Evolutionary conservation across 2,329 filamentous ascomycete species (phyloP).

Genomic region (Sphaerostilbella broomeana): DNA sequence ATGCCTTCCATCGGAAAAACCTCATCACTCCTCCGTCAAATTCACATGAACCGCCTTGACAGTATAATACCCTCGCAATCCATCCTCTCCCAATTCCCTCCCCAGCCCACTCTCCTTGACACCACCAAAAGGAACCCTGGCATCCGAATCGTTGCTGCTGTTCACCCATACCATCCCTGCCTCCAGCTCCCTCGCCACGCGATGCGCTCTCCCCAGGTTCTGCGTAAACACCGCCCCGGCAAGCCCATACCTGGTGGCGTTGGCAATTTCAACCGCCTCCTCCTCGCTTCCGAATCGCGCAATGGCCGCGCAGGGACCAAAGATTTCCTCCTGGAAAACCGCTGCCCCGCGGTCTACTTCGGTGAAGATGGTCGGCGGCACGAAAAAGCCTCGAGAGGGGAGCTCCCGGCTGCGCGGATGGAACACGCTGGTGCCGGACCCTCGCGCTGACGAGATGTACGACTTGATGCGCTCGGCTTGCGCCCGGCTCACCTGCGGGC

Average conservation of each 20-base stretch:
- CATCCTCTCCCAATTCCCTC: conserved; percentile 26
- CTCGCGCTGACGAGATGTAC: conserved; percentile 59
- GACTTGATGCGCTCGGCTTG: conserved; percentile 60
- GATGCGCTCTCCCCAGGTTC: conserved; percentile 37
- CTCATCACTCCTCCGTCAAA: conserved; percentile 15
- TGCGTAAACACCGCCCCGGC: conserved; percentile 49
- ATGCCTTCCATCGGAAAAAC: neutral
- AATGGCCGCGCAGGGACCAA: conserved; percentile 25
- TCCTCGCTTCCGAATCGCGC: conserved; percentile 23
- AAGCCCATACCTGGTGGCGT: conserved; percentile 46
- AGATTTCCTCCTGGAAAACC: conserved; percentile 26
- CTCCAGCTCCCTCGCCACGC: conserved; percentile 43
- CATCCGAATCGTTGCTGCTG: conserved; percentile 27
- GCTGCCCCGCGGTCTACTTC: conserved; percentile 18
- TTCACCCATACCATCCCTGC: conserved; percentile 44
- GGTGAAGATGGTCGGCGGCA: conserved; percentile 25
- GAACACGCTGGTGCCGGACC: conserved; percentile 50
- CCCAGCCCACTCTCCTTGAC: conserved; percentile 29
- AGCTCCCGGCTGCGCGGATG: conserved; percentile 12
- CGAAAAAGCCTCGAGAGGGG: conserved; percentile 22
- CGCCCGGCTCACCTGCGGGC: conserved; percentile 58
- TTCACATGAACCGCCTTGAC: conserved; percentile 27
- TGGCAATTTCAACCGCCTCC: conserved; percentile 24
- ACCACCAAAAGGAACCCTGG: conserved; percentile 26
- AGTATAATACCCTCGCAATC: conserved; percentile 23